These are phyloP conservation scores for Kurtzmaniella quercitrusa DNA, from an alignment of 1,139 yeast genomes.

Conservation along the genomic window DNA sequence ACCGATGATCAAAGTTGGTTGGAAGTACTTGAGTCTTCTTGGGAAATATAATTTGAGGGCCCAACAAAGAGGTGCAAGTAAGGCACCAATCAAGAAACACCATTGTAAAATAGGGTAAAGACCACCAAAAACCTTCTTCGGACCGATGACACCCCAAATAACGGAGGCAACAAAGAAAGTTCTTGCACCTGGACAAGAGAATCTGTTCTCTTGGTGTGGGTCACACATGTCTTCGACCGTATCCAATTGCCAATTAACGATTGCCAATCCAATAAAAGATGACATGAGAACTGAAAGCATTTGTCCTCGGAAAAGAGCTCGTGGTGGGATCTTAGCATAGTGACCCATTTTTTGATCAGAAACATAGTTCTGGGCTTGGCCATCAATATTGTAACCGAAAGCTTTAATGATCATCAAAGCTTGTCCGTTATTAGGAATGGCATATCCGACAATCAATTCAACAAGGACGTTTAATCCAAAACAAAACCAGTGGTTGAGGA, in stretches of 20 bases:
- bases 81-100: slow-evolving; percentile 54
- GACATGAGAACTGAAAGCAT: slow-evolving; percentile 39
- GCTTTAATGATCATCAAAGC: slow-evolving; percentile 58
- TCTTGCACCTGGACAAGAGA: slow-evolving; percentile 47
- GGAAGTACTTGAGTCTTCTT: slow-evolving; percentile 24
- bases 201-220: slow-evolving; percentile 29
- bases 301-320: slow-evolving; percentile 59
- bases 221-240: slow-evolving; percentile 41
- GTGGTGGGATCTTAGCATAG: slow-evolving; percentile 56
- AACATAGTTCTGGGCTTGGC: slow-evolving; percentile 51
- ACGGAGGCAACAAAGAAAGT: slow-evolving; percentile 50
- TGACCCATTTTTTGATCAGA: slow-evolving; percentile 53
- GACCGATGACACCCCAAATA: slow-evolving; percentile 71
- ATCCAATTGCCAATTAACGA: slow-evolving; percentile 49
- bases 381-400: slow-evolving; percentile 51
- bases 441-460: slow-evolving; percentile 55
- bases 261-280: slow-evolving; percentile 49
- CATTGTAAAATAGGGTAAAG: slow-evolving; percentile 46
- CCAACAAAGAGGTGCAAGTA: slow-evolving; percentile 40
- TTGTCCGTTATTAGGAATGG: slow-evolving; percentile 53
- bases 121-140: slow-evolving; percentile 49
- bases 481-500: slow-evolving; percentile 47
- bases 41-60: slow-evolving; percentile 36
- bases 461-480: slow-evolving; percentile 55
- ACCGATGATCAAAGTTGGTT: slow-evolving; percentile 40